phyloP scores from a whole-genome alignment of 805 yeast genomes.

The Spathaspora passalidarum region DNA sequence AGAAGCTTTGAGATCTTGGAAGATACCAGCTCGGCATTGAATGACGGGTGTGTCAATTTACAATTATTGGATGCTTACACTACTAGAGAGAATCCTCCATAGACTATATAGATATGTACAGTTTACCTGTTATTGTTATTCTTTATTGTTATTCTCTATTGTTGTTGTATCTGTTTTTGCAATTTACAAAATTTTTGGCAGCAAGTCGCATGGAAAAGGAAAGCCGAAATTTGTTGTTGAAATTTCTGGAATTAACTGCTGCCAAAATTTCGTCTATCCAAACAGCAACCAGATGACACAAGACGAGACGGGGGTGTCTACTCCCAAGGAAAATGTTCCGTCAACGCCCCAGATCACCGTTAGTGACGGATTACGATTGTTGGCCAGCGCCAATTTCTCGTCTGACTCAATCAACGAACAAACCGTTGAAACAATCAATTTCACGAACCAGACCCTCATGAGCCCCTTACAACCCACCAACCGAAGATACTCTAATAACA shows the following conservation, averaged over 20 bases:
- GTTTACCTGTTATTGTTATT: not conserved
- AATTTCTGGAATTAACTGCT: no score
- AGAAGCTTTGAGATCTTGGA: conserved; percentile 38
- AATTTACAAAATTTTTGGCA: no score
- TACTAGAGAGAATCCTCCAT: conserved; percentile 39
- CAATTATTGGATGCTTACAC: conserved; percentile 41
- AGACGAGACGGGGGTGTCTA: not conserved
- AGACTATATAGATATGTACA: not conserved
- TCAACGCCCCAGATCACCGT: not conserved
- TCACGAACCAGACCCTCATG: no score
- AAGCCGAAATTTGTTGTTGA: no score
- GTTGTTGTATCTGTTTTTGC: no score
- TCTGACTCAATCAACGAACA: conserved; percentile 9
- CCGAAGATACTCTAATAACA: no score
- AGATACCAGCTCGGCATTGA: conserved; percentile 24
- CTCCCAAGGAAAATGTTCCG: not conserved
- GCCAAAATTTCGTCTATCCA: no score
- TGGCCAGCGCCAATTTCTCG: conserved; percentile 40
- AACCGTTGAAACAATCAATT: no score
- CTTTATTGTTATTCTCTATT: no score
- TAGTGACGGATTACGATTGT: conserved; percentile 20
- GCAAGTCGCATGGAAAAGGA: no score
- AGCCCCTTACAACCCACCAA: no score
- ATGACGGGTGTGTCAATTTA: conserved; percentile 33
- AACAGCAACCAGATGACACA: not conserved